A percentile compares a stretch with the other conserved stretches of the same genome.
These are phyloP conservation scores for Brassica hybrid DNA, from an alignment of 441 rosid species.

Conservation along the genomic window DNA sequence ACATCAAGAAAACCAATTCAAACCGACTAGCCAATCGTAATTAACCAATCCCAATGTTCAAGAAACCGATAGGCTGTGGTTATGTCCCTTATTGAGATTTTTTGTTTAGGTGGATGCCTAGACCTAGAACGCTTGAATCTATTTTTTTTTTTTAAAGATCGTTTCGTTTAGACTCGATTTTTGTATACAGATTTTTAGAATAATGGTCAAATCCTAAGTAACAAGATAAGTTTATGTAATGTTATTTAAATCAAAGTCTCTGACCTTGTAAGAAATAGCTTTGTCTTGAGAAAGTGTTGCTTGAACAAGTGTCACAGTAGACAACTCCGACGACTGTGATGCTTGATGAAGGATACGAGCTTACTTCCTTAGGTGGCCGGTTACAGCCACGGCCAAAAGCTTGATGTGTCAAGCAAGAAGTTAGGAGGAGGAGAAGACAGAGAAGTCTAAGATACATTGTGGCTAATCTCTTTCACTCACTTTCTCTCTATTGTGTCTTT, in stretches of 20 bases:
- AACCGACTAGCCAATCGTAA: background rate
- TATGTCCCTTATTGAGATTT: too few relatives aligned
- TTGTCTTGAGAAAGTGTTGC: constrained; percentile 31
- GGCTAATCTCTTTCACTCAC: constrained; percentile 35
- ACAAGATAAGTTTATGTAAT: background rate
- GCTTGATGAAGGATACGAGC: constrained; percentile 44
- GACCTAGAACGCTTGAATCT: background rate
- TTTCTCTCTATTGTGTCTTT: constrained; percentile 9
- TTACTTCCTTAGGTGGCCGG: constrained; percentile 29
- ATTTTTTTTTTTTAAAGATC: background rate
- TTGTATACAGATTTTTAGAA: background rate
- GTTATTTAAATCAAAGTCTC: constrained; percentile 2
- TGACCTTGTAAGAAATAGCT: constrained; percentile 77
- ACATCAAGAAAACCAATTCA: background rate
- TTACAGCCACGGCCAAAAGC: constrained; percentile 25
- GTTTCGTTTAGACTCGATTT: background rate
- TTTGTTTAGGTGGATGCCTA: background rate
- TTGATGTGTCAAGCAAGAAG: constrained; percentile 40
- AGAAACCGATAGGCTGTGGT: too few relatives aligned
- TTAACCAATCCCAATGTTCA: background rate
- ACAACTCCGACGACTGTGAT: constrained; percentile 74
- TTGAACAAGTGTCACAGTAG: constrained; percentile 62
- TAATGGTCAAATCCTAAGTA: background rate
- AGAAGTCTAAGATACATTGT: constrained; percentile 42
- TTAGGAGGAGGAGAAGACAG: constrained; percentile 43